Base-by-base conservation (phyloP, 179 eudicot species). In the Corrigiola litoralis region DNA sequence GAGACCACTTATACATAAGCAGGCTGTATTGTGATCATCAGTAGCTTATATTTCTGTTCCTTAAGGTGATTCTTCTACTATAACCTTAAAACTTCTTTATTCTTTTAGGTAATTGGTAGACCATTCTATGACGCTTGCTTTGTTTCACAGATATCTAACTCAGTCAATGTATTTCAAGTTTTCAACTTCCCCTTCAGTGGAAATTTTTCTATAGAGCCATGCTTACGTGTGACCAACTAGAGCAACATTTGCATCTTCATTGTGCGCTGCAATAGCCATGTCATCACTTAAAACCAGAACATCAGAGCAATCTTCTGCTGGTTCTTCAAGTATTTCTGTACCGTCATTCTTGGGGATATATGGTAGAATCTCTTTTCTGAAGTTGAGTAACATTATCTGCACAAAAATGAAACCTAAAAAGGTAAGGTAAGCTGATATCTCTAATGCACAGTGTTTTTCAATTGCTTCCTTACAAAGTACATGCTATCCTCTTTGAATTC, bases 171-270 rank as follows among this genome's bases (percentile, higher is more conserved):
- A 67, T 9, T 31, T 36, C 23, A 45, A n/a, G n/a, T n/a, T 13
- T 47, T 36, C 45, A 50, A 23, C 36, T 61, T 21, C 36, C 21
- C 16, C 24, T 65, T 16, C 48, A 49, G 25, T 37, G 12, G 56
- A 34, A 33, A 0, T 27, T 10, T 70, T 44, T 12, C 4, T 36
- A 28, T 29, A 42, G 10, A 5, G 24, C 4, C 18, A 63, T 28
- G 75, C 75, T 71, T 87, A 92, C 97, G 87, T 85, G 76, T 87
- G 98, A 57, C 90, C 97, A 52, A 92, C 71, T 14, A 92, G 79
- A 38, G 95, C 95, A 33, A 87, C 85, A 72, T 90, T 85, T 37
- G 89, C 98, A 51, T 92, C 96, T 80, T 90, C 97, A 42, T 90
- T 90, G 66, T 92, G 98, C 9, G 87, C 97, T 63, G 85, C 90